Percentiles rank a stretch among this genome's conserved stretches.
Conservation (phyloP, 306 rosid genomes). For the Cucurbita moschata region DNA sequence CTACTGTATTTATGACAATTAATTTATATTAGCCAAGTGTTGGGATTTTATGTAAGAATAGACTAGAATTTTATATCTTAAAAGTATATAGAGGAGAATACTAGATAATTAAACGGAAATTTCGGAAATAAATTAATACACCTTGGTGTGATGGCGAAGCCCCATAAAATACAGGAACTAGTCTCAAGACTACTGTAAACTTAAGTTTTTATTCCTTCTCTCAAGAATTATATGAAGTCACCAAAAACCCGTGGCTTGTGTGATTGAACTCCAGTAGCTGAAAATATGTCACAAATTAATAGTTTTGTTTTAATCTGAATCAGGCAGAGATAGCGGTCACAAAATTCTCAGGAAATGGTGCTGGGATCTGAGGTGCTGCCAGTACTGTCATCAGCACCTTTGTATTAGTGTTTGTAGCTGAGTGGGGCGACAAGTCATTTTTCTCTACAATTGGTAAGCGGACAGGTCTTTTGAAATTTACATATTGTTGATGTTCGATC, state of each 20-base stretch:
- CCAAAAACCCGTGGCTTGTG: background rate
- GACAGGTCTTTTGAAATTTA: background rate
- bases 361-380: slow-evolving; percentile 74
- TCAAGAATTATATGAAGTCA: background rate
- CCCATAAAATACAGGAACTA: background rate
- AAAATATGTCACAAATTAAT: slow-evolving; percentile 3
- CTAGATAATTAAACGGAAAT: background rate
- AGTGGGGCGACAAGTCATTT: slow-evolving; percentile 98
- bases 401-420: slow-evolving; percentile 79
- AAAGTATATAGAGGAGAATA: background rate
- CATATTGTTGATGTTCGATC: background rate
- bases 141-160: background rate
- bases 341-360: slow-evolving; percentile 70
- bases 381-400: slow-evolving; percentile 68
- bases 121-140: background rate
- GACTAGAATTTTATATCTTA: background rate
- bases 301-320: slow-evolving; percentile 21
- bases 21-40: background rate
- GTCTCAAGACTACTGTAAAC: background rate
- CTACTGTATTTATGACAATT: background rate
- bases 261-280: background rate
- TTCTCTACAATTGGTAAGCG: slow-evolving; percentile 88
- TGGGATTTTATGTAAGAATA: background rate
- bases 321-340: slow-evolving; percentile 98
- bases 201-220: background rate